These are phyloP conservation scores for Liquidambar formosana DNA, from an alignment of 164 flowering plant genomes.

Conservation along the genomic window DNA sequence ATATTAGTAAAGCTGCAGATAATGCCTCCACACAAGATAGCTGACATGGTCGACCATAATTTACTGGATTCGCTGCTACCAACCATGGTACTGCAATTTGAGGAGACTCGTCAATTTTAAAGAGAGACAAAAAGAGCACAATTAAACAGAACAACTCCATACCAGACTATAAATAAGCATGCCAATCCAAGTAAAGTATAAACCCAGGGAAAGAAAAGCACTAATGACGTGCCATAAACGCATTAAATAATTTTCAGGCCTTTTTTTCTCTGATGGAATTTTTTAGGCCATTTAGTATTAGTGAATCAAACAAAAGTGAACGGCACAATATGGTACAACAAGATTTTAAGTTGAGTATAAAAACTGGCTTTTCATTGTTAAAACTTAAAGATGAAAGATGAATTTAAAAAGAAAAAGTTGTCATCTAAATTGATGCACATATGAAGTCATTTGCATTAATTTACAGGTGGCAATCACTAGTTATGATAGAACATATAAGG, in stretches of 20 bases:
- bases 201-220: background rate
- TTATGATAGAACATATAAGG: background rate
- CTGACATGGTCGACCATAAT: slow-evolving; percentile 96
- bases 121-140: background rate
- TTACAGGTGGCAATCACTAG: background rate
- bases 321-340: no score
- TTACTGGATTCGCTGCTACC: slow-evolving; percentile 97
- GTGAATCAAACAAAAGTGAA: no score
- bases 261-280: no score
- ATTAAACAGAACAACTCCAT: background rate
- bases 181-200: background rate
- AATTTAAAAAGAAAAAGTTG: background rate
- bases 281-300: no score
- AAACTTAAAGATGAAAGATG: no score
- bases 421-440: background rate
- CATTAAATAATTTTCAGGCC: no score
- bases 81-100: slow-evolving; percentile 88
- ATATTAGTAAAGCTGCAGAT: slow-evolving; percentile 87
- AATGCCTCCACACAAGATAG: slow-evolving; percentile 97
- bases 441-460: background rate
- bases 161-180: background rate
- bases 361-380: no score
- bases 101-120: background rate
- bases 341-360: no score
- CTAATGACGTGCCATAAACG: no score